A percentile compares a stretch with the other conserved stretches of the same genome.
phyloP scores from a whole-genome alignment of 139 green algal species.

The Edaphochlamys debaryana region DNA sequence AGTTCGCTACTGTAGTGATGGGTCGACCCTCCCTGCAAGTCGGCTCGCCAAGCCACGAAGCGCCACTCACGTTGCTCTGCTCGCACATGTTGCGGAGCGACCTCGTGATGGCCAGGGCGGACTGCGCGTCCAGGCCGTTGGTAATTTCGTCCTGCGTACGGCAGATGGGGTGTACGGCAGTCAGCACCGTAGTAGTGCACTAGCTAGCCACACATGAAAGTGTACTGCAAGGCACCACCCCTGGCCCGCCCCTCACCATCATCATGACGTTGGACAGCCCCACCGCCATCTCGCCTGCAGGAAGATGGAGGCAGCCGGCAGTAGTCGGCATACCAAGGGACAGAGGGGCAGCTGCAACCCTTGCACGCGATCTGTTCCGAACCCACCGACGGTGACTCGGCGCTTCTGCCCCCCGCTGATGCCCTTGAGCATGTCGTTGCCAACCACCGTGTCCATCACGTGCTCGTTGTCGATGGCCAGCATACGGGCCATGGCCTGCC shows the following conservation, averaged over 20 bases:
- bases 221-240: no score
- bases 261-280: conserved; percentile 56
- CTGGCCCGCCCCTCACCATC: conserved; percentile 45
- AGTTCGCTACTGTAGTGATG: neutral
- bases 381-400: conserved; percentile 77
- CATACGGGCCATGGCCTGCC: neutral
- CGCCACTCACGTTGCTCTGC: conserved; percentile 52
- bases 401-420: conserved; percentile 81
- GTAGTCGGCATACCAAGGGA: no score
- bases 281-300: conserved; percentile 76
- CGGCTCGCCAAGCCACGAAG: conserved; percentile 70
- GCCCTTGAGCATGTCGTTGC: conserved; percentile 77
- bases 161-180: no score
- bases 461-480: conserved; percentile 54
- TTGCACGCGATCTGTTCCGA: no score
- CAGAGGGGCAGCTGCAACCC: no score
- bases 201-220: no score
- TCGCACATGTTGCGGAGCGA: conserved; percentile 51
- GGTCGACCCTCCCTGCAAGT: no score
- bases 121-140: conserved; percentile 69
- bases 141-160: conserved; percentile 71
- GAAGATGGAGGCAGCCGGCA: no score
- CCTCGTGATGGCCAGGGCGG: conserved; percentile 71
- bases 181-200: no score
- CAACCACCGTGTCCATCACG: conserved; percentile 73